These are phyloP conservation scores for Oryza brachyantha DNA, from an alignment of 176 grass and related monocot species.

Conservation along the genomic window DNA sequence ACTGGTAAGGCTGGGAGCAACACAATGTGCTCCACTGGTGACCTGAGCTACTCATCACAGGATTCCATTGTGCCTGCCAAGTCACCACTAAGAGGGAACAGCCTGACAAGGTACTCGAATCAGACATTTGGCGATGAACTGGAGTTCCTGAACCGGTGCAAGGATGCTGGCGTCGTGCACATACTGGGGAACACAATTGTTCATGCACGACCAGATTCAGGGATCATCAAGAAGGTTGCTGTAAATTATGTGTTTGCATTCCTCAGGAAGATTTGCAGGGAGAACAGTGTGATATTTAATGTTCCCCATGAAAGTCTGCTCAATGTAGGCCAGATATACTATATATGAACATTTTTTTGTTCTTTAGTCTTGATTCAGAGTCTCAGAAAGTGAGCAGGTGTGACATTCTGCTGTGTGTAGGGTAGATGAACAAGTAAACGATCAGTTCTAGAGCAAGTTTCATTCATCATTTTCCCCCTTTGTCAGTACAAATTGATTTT, in stretches of 20 bases:
- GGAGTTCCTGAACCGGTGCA: slow-evolving; percentile 69
- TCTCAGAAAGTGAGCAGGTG: slow-evolving; percentile 23
- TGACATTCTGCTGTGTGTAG: slow-evolving; percentile 11
- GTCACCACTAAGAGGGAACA: slow-evolving; percentile 33
- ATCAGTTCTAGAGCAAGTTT: slow-evolving; percentile 16
- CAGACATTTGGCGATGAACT: slow-evolving; percentile 35
- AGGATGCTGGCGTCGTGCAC: slow-evolving; percentile 64
- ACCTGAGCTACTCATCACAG: slow-evolving; percentile 45
- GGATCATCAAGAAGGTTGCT: slow-evolving; percentile 57
- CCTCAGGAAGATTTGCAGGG: slow-evolving; percentile 66
- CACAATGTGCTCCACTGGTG: slow-evolving; percentile 31
- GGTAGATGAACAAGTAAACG: slow-evolving; percentile 43
- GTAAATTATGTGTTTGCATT: slow-evolving; percentile 68
- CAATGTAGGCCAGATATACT: slow-evolving; percentile 83
- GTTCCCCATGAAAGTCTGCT: slow-evolving; percentile 73
- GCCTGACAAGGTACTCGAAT: slow-evolving; percentile 52
- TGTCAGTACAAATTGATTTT: background rate
- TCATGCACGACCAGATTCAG: slow-evolving; percentile 46
- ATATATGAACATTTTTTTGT: slow-evolving; percentile 43
- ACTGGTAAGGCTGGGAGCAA: slow-evolving; percentile 35
- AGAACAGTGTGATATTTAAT: slow-evolving; percentile 76
- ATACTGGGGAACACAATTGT: slow-evolving; percentile 70
- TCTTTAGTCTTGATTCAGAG: slow-evolving; percentile 16
- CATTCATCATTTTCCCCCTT: background rate
- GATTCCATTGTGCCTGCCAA: slow-evolving; percentile 38